A percentile compares a stretch with the other conserved stretches of the same genome.
These are phyloP conservation scores for Cryphonectria parasitica DNA, from an alignment of 2,329 filamentous ascomycete genomes.

Conservation along the genomic window DNA sequence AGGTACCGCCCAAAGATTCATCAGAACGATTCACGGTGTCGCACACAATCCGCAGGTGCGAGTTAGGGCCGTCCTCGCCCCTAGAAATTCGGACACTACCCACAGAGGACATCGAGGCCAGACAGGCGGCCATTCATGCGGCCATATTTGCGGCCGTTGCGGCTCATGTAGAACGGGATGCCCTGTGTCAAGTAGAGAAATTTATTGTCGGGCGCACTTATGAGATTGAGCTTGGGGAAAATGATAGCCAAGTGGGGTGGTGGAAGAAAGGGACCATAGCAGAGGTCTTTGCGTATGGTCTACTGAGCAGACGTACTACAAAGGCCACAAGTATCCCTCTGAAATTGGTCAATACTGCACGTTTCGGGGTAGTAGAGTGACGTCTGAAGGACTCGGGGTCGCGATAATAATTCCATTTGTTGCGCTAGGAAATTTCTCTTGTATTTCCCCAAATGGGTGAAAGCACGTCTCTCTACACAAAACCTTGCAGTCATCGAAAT, in stretches of 20 bases:
- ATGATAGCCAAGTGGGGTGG: neutral
- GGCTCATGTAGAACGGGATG: neutral
- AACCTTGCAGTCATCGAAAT: too few species aligned
- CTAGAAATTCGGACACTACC: neutral
- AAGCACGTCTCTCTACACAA: too few species aligned
- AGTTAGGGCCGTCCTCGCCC: neutral
- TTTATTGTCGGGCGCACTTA: neutral
- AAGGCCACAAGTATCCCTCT: neutral
- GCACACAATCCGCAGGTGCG: neutral
- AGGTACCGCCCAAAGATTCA: neutral
- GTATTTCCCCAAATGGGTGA: too few species aligned
- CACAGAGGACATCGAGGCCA: neutral
- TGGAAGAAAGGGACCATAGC: neutral
- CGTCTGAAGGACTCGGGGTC: too few species aligned
- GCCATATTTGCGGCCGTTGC: too few species aligned
- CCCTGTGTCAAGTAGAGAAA: neutral
- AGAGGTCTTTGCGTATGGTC: neutral
- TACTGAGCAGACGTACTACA: neutral
- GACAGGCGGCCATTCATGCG: too few species aligned
- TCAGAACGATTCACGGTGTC: neutral
- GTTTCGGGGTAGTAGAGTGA: neutral
- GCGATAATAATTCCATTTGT: too few species aligned
- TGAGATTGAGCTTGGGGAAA: neutral
- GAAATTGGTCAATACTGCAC: neutral
- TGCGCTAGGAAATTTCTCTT: too few species aligned